Evolutionary conservation across 805 yeast genomes (phyloP).

Genomic region (Alloascoidea hylecoeti): DNA sequence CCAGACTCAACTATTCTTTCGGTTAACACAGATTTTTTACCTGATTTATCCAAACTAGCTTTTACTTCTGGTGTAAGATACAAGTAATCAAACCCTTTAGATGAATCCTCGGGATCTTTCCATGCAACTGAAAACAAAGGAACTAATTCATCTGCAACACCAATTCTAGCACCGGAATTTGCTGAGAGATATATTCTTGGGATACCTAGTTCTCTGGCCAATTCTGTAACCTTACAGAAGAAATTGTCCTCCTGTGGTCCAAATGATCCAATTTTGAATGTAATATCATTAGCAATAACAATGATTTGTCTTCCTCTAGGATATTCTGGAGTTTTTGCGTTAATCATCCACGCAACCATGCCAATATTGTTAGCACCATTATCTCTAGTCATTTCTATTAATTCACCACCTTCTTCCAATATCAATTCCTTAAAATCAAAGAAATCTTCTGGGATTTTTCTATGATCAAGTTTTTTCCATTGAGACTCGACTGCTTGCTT

Average conservation of each 20-base stretch:
- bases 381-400: constrained; percentile 85
- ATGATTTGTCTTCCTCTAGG: constrained; percentile 93
- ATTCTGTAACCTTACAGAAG: constrained; percentile 85
- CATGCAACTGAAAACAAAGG: constrained; percentile 87
- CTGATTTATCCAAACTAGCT: constrained; percentile 9
- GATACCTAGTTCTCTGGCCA: constrained; percentile 80
- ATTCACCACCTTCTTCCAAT: constrained; percentile 49
- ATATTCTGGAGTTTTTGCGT: constrained; percentile 91
- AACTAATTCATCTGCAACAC: constrained; percentile 91
- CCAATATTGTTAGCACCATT: constrained; percentile 94
- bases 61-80: constrained; percentile 64
- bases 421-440: constrained; percentile 76
- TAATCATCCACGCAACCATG: constrained; percentile 92
- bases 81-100: constrained; percentile 82
- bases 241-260: constrained; percentile 93
- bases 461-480: constrained; percentile 42
- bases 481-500: constrained; percentile 77
- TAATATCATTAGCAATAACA: constrained; percentile 92
- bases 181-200: constrained; percentile 96
- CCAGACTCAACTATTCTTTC: constrained; percentile 79
- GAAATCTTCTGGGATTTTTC: constrained; percentile 45
- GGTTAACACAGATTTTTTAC: constrained; percentile 42
- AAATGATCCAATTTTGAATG: constrained; percentile 96
- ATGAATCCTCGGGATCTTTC: constrained; percentile 64
- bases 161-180: constrained; percentile 98